phyloP scores from a whole-genome alignment of 1,284 basidiomycete genomes.

The Papiliotrema fonsecae region DNA sequence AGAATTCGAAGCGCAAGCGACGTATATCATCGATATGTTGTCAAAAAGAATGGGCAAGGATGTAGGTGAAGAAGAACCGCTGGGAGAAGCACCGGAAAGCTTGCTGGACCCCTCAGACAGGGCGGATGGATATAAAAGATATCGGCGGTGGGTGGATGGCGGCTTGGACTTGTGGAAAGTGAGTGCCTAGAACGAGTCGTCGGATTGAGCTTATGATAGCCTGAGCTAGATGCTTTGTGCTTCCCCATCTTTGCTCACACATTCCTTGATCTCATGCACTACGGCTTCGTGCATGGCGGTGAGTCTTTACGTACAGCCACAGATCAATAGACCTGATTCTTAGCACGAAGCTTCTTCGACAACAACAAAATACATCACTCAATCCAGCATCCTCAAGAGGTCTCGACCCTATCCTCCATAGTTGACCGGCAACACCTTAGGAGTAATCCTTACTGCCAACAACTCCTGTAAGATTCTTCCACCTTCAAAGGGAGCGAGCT shows the following conservation, averaged over 20 bases:
- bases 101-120: constrained; percentile 81
- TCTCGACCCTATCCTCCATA: constrained; percentile 78
- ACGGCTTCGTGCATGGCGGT: constrained; percentile 86
- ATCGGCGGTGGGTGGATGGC: constrained; percentile 57
- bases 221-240: constrained; percentile 84
- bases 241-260: constrained; percentile 98
- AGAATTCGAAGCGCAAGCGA: constrained; percentile 47
- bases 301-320: constrained; percentile 69
- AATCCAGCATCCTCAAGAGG: constrained; percentile 63
- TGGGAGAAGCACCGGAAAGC: constrained; percentile 13
- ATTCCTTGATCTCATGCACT: constrained; percentile 88
- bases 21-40: constrained; percentile 43
- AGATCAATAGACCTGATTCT: constrained; percentile 72
- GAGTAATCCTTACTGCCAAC: constrained; percentile 73
- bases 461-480: constrained; percentile 57
- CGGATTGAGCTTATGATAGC: constrained; percentile 52
- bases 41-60: constrained; percentile 57
- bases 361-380: constrained; percentile 67
- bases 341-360: constrained; percentile 71
- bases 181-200: constrained; percentile 51
- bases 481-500: background rate
- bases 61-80: constrained; percentile 52
- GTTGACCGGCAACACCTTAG: constrained; percentile 80
- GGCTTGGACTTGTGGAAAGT: constrained; percentile 84
- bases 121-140: constrained; percentile 63